A percentile compares a stretch with the other conserved stretches of the same genome.
phyloP scores from a whole-genome alignment of 352 stramenopile species.

The Globisporangium yorkense region DNA sequence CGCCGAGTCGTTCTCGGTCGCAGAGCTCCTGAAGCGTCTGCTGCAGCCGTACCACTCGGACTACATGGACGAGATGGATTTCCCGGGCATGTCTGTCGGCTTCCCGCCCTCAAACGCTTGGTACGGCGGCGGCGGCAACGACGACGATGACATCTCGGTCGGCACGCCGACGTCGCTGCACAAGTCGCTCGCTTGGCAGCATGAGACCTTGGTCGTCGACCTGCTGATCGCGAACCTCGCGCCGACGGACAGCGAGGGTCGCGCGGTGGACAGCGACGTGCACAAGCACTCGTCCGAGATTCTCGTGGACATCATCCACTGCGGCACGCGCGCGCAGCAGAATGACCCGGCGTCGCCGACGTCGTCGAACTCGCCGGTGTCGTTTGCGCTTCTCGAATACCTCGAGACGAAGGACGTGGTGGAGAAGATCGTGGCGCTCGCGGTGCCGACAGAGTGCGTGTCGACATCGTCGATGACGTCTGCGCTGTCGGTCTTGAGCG shows the following conservation, averaged over 20 bases:
- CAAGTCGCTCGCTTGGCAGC: slow-evolving; percentile 72
- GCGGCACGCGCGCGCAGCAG: slow-evolving; percentile 66
- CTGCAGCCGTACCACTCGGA: slow-evolving; percentile 81
- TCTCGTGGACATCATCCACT: slow-evolving; percentile 84
- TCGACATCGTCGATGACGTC: slow-evolving; percentile 74
- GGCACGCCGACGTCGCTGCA: slow-evolving; percentile 62
- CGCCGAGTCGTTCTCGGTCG: slow-evolving; percentile 68
- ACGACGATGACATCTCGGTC: slow-evolving; percentile 66
- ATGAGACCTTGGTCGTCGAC: slow-evolving; percentile 65
- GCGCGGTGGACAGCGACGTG: slow-evolving; percentile 53
- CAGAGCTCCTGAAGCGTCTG: slow-evolving; percentile 78
- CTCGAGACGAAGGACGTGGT: slow-evolving; percentile 71
- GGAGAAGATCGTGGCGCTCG: slow-evolving; percentile 58
- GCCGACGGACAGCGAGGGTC: slow-evolving; percentile 23
- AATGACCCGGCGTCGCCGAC: slow-evolving; percentile 59
- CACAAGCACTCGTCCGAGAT: slow-evolving; percentile 84
- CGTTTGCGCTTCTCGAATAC: slow-evolving; percentile 69
- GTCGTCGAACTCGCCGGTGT: slow-evolving; percentile 43
- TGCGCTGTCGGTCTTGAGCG: slow-evolving; percentile 70
- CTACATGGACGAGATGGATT: slow-evolving; percentile 87
- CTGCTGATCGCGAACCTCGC: slow-evolving; percentile 52
- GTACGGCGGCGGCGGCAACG: slow-evolving; percentile 46
- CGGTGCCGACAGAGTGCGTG: slow-evolving; percentile 18
- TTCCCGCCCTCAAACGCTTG: slow-evolving; percentile 71
- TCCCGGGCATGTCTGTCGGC: slow-evolving; percentile 68